phyloP scores from a whole-genome alignment of 257 asterid genomes.

The Solanum sejunctum region DNA sequence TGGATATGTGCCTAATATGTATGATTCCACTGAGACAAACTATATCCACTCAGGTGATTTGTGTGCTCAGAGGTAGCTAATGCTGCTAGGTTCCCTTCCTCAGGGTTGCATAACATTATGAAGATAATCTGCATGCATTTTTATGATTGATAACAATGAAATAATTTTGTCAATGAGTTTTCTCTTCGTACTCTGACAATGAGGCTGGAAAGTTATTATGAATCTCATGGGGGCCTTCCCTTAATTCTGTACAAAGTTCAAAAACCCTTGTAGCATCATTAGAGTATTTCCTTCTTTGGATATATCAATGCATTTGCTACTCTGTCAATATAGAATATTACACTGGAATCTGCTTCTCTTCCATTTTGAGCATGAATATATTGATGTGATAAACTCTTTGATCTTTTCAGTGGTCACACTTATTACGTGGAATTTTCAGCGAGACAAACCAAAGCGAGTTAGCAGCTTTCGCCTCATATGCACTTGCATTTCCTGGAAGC shows the following conservation, averaged over 20 bases:
- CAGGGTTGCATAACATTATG: not conserved
- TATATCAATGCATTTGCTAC: not conserved
- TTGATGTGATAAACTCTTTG: not conserved
- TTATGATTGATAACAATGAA: not conserved
- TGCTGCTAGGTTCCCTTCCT: not conserved
- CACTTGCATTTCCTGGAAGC: constrained; percentile 78
- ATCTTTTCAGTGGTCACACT: constrained; percentile 34
- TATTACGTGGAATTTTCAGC: constrained; percentile 53
- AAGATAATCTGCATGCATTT: not conserved
- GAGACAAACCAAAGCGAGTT: constrained; percentile 90
- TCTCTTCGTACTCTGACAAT: not conserved
- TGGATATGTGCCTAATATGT: not conserved
- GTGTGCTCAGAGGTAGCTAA: not conserved
- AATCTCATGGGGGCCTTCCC: not conserved
- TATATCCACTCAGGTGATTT: not conserved
- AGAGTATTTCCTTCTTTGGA: not conserved
- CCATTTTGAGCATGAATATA: not conserved
- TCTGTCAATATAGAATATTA: not conserved
- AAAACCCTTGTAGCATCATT: not conserved
- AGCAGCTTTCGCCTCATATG: constrained; percentile 84
- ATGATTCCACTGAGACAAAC: not conserved
- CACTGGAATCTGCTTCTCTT: not conserved
- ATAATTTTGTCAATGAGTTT: not conserved
- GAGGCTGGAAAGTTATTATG: not conserved
- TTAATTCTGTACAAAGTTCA: not conserved